Base-by-base conservation (phyloP, 192 early-diverging fungal species). In the Linnemannia elongata region DNA sequence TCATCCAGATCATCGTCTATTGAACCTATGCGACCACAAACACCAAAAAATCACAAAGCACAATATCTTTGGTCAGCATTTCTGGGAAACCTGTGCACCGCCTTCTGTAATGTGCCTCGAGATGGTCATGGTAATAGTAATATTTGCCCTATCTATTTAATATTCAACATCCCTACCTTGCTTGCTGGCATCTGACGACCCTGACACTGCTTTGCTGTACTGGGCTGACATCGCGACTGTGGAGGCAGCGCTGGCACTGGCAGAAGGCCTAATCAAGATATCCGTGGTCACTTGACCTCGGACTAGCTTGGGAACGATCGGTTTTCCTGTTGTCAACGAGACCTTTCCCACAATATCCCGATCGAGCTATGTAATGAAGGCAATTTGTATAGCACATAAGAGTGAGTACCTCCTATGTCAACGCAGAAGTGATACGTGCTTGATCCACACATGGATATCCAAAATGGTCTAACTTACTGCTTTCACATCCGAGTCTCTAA, bases 321-420 rank as follows among this genome's bases (percentile, higher is more conserved):
- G 85, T 33, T 81, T 87, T 47, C 85, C 85, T 57, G 75, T 87
- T 3, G 85, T 73, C 17, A 87, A 36, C 10, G 85, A 87, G 22
- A 87, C 85, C 39, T 87, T 87, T 60, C 85, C 85, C 36, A 87
- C 30, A 45, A 78, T 69, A 66, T 87, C 85, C n/a, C 76, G 70
- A 45, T 87, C 79, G 36, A 87, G 72, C 85, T 87, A 81, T 6
- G 6, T 47, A 13, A 24, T 30, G 45, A 27, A 71, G n/a, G 6
- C 30, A 18, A 38, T 52, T 20, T 20, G 52, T 4, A n/a, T 17
- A 33, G n/a, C 36, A n/a, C 0, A 12, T 18, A 7, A 24, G 36
- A 12, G 12, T 4, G 24, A 13, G 24, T 9, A 15, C 20, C 12
- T 36, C 22, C 22, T 22, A 12, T 18, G 12, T 33, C 27, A 41